phyloP scores from a whole-genome alignment of 306 rosid species.

The Luffa aegyptiaca region DNA sequence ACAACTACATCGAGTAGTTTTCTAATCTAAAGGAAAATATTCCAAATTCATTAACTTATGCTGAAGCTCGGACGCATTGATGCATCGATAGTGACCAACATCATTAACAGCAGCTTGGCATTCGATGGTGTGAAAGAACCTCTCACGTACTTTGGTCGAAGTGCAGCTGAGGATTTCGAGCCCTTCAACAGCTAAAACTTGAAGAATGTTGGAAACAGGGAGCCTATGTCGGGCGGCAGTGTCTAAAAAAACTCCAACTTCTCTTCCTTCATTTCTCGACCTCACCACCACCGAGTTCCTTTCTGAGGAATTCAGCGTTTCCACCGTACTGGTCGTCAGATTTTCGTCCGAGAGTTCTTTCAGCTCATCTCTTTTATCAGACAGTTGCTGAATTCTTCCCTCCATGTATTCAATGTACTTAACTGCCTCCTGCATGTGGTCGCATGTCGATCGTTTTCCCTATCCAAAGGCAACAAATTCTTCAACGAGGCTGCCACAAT shows the following conservation, averaged over 20 bases:
- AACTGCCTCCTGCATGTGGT: constrained; percentile 27
- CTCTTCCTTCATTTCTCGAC: neutral
- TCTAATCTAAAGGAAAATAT: neutral
- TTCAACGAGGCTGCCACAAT: too few relatives aligned
- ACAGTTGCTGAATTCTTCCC: constrained; percentile 16
- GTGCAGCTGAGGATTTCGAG: constrained; percentile 22
- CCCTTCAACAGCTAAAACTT: constrained; percentile 20
- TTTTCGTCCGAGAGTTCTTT: neutral
- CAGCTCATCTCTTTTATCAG: constrained; percentile 24
- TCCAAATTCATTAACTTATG: neutral
- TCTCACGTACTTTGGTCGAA: constrained; percentile 20
- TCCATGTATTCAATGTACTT: constrained; percentile 26
- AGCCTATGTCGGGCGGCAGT: constrained; percentile 18
- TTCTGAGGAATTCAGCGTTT: neutral
- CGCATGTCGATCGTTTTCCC: constrained; percentile 41
- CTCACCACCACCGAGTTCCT: constrained; percentile 2
- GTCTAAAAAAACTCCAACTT: constrained; percentile 24
- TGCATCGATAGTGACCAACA: neutral
- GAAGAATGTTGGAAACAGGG: constrained; percentile 24
- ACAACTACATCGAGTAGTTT: too few relatives aligned
- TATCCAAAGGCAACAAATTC: neutral
- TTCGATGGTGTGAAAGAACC: constrained; percentile 24
- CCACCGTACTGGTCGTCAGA: neutral
- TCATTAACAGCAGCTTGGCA: constrained; percentile 15
- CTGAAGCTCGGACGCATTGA: constrained; percentile 1